A percentile compares a stretch with the other conserved stretches of the same genome.
Conservation (phyloP, 176 grass and related monocot species). For the Carex kokanica region DNA sequence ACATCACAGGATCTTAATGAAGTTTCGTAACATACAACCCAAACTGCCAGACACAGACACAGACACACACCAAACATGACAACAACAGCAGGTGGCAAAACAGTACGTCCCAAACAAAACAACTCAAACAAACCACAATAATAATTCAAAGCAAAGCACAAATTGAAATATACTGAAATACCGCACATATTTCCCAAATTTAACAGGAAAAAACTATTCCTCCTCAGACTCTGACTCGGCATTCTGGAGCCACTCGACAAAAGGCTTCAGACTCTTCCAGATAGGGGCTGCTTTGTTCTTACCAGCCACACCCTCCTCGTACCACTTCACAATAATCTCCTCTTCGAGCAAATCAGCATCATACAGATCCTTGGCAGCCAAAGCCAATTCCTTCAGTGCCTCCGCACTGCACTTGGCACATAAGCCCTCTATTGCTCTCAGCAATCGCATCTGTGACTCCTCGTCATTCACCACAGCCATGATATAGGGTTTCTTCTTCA, state of each 20-base stretch:
- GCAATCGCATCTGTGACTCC: constrained; percentile 40
- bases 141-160: background rate
- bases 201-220: constrained; percentile 25
- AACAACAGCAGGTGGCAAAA: background rate
- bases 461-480: constrained; percentile 42
- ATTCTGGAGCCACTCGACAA: constrained; percentile 71
- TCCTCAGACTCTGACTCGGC: constrained; percentile 62
- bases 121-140: background rate
- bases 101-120: no score
- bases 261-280: constrained; percentile 50
- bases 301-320: constrained; percentile 32
- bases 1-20: background rate
- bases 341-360: constrained; percentile 71
- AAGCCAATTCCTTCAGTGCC: constrained; percentile 66
- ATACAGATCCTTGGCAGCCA: constrained; percentile 62
- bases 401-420: constrained; percentile 41
- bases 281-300: constrained; percentile 35
- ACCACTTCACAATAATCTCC: constrained; percentile 65
- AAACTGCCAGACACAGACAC: background rate
- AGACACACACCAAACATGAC: background rate
- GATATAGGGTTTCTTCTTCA: constrained; percentile 62
- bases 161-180: background rate
- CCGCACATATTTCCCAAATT: background rate
- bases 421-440: constrained; percentile 47
- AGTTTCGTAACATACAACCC: background rate